Percentiles rank a stretch among this genome's conserved stretches.
These are phyloP conservation scores for Poronia punctata DNA, from an alignment of 495 filamentous ascomycete species.

Conservation along the genomic window DNA sequence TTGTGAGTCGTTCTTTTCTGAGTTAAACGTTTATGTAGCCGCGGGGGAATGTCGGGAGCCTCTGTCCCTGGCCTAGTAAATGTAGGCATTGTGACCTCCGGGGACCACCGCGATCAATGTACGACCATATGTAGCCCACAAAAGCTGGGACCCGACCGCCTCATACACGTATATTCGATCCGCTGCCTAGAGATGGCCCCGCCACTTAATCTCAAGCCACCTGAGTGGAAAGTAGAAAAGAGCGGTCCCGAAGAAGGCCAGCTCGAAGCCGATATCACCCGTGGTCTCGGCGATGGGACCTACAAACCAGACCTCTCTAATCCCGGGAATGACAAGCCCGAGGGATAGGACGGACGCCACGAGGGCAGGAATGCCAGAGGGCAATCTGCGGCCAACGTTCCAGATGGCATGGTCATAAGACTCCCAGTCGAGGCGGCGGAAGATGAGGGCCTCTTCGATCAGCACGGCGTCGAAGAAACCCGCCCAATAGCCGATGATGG, in stretches of 20 bases:
- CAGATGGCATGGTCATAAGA: conserved; percentile 40
- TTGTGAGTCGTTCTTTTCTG: too few relatives aligned
- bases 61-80: too few relatives aligned
- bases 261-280: conserved; percentile 50
- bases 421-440: conserved; percentile 29
- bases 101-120: too few relatives aligned
- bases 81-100: too few relatives aligned
- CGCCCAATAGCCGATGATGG: conserved; percentile 48
- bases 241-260: conserved; percentile 41
- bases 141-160: too few relatives aligned
- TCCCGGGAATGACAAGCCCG: conserved; percentile 41
- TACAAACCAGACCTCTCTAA: conserved; percentile 46
- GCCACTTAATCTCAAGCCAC: conserved; percentile 31
- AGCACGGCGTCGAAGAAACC: conserved; percentile 43
- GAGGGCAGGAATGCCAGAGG: conserved; percentile 38
- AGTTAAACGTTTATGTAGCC: too few relatives aligned
- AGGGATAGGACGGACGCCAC: conserved; percentile 29
- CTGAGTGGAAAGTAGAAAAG: conserved; percentile 37
- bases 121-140: too few relatives aligned
- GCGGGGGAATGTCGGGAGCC: too few relatives aligned
- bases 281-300: conserved; percentile 43
- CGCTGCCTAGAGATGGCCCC: conserved; percentile 5
- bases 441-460: conserved; percentile 41
- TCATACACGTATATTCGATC: too few relatives aligned
- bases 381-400: conserved; percentile 39